A percentile compares a stretch with the other conserved stretches of the same genome.
phyloP scores from a whole-genome alignment of 2,329 filamentous ascomycete species.

The Dactylellina drechsleri region DNA sequence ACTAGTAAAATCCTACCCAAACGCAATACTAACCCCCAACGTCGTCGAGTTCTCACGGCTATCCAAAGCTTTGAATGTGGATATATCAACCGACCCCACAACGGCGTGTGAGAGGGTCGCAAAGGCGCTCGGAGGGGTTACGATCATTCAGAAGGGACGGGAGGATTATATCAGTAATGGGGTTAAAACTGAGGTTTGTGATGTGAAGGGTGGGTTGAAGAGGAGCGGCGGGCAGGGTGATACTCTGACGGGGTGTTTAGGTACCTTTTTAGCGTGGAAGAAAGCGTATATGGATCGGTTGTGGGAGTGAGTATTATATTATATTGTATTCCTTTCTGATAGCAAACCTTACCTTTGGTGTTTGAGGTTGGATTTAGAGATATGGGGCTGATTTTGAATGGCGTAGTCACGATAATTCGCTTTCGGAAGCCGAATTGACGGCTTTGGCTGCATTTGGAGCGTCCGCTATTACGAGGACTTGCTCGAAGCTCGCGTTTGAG shows the following conservation, averaged over 20 bases:
- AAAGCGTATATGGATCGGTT: constrained; percentile 84
- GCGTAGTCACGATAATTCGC: constrained; percentile 64
- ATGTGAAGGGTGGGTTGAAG: constrained; percentile 84
- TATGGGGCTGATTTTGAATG: constrained; percentile 57
- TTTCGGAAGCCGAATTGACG: constrained; percentile 71
- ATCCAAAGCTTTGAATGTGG: constrained; percentile 77
- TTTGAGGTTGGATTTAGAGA: not conserved
- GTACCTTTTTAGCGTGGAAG: constrained; percentile 88
- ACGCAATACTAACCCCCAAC: constrained; percentile 92
- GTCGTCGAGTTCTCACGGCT: constrained; percentile 89
- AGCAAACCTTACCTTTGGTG: not conserved
- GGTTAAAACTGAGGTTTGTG: constrained; percentile 76
- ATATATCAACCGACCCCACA: constrained; percentile 64
- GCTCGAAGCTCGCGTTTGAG: constrained; percentile 84
- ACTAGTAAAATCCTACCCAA: constrained; percentile 80
- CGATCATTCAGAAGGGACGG: constrained; percentile 86
- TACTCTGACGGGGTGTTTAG: constrained; percentile 88
- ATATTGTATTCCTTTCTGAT: not conserved
- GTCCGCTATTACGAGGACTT: constrained; percentile 87
- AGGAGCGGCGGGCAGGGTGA: constrained; percentile 94
- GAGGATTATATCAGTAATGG: constrained; percentile 87
- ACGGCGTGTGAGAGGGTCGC: constrained; percentile 76
- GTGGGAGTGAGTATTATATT: constrained; percentile 69
- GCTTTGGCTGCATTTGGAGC: constrained; percentile 86
- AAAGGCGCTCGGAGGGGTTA: constrained; percentile 82